phyloP scores from a whole-genome alignment of 2,329 filamentous ascomycete species.

The Scedosporium dehoogii region DNA sequence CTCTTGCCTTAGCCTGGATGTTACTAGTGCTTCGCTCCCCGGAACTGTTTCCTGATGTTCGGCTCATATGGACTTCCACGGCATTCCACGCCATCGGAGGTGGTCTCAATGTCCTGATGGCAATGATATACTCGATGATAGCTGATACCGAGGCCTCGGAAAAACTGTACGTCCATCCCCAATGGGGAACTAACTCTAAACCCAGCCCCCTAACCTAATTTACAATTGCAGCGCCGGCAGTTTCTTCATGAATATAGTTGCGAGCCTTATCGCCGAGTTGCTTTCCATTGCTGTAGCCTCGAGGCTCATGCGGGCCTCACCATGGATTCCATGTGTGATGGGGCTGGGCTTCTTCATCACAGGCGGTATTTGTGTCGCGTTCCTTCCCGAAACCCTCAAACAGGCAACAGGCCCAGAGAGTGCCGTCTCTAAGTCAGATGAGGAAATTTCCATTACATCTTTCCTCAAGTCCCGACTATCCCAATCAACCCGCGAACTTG shows the following conservation, averaged over 20 bases:
- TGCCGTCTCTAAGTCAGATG: not conserved
- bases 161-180: slow-evolving; percentile 3
- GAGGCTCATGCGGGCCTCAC: slow-evolving; percentile 6
- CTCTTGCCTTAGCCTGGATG: slow-evolving; percentile 4
- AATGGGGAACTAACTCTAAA: not conserved
- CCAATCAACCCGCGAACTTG: not conserved
- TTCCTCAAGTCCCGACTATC: not conserved
- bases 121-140: slow-evolving; percentile 10
- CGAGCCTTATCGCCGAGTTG: not conserved
- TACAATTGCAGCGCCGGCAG: not conserved
- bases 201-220: not conserved
- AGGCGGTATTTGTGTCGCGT: not conserved
- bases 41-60: not conserved
- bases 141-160: slow-evolving; percentile 7
- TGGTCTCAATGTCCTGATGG: slow-evolving; percentile 7
- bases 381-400: slow-evolving; percentile 4
- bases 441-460: not conserved
- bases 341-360: not conserved
- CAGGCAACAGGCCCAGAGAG: not conserved
- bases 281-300: not conserved
- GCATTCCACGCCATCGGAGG: slow-evolving; percentile 8
- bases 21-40: slow-evolving; percentile 3
- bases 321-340: not conserved
- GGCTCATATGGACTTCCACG: slow-evolving; percentile 7
- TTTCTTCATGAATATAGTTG: slow-evolving; percentile 6